Base-by-base conservation (phyloP, 306 rosid genomes). In the Vigna radiata region DNA sequence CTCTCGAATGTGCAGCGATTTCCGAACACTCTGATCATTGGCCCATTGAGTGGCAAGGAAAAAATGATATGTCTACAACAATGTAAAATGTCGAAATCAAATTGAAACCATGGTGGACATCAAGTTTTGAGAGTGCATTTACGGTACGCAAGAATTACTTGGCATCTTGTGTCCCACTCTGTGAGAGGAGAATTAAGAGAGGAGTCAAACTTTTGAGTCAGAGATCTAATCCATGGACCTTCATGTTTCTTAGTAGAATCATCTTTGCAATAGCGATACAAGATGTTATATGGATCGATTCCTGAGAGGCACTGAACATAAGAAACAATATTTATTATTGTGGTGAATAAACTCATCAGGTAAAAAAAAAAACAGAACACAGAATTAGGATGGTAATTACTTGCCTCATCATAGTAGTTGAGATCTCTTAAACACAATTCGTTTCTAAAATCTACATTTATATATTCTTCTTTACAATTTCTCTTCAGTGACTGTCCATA, bases 381-480 rank as follows among this genome's bases (percentile, higher is more conserved):
- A 75, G 52, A 52, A 41, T 11, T 19, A 39, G 67, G 17, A 72
- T 17, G 33, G 31, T 47, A 15, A 43, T 8, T 18, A 63, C 83
- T 18, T 73, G 62, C 91, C 84, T 82, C 56, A 2, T 74, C 2
- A 52, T 18, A 85, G 43, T 61, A 72, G 10, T 52, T 39, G 15
- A 80, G 4, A 72, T 89, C 77, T 47, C 70, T 80, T 33, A 13
- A 19, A 70, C 97, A 89, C 44, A 76, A 18, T 3, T 43, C 37
- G 12, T 83, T 91, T 31, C 5, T 62, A 19, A 87, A 76, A 82
- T 87, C 85, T 44, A 76, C 19, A 31, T 55, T 4, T 2, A 0
- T 0, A 31, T 80, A 89, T 8, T 91, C 82, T 73, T 82, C 92
- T 70, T 55, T 25, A 39, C 98, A 91, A 43, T 70, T 88, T 76